These are phyloP conservation scores for Lichtheimia ornata DNA, from an alignment of 371 early-diverging fungal genomes.

Conservation along the genomic window DNA sequence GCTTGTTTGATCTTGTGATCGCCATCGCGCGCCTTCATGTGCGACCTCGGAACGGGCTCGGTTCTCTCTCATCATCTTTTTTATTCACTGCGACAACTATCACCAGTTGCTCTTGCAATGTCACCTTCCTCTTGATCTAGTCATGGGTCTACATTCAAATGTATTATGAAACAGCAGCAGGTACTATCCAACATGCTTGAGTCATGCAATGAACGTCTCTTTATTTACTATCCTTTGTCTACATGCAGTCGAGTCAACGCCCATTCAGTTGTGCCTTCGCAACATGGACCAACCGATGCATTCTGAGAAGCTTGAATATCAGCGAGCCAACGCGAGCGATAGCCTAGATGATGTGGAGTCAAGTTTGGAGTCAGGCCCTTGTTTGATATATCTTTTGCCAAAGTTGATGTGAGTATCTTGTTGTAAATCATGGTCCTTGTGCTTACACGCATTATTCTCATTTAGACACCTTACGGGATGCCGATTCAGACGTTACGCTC, in stretches of 20 bases:
- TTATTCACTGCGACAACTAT: no score
- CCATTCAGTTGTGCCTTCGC: conserved; percentile 45
- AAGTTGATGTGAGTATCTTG: conserved; percentile 43
- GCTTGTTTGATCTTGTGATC: no score
- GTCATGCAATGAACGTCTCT: background rate
- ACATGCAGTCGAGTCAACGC: conserved; percentile 51
- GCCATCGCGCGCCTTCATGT: no score
- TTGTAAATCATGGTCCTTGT: background rate
- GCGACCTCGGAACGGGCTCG: no score
- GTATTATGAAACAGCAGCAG: conserved; percentile 52
- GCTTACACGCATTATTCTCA: background rate
- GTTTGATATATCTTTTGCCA: conserved; percentile 48
- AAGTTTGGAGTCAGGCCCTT: conserved; percentile 48
- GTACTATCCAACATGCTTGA: conserved; percentile 17
- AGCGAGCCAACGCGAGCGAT: conserved; percentile 35
- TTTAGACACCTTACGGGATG: conserved; percentile 56
- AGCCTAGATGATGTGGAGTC: conserved; percentile 14
- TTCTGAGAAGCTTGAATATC: conserved; percentile 48
- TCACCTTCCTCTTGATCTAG: no score
- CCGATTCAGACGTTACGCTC: conserved; percentile 51
- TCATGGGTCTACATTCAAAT: conserved; percentile 52
- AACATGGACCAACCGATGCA: conserved; percentile 51
- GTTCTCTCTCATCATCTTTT: no score
- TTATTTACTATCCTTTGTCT: conserved; percentile 18
- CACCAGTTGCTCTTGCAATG: no score